Evolutionary conservation across 1,139 yeast species (phyloP).

Genomic region (Yamadazyma taylorii): DNA sequence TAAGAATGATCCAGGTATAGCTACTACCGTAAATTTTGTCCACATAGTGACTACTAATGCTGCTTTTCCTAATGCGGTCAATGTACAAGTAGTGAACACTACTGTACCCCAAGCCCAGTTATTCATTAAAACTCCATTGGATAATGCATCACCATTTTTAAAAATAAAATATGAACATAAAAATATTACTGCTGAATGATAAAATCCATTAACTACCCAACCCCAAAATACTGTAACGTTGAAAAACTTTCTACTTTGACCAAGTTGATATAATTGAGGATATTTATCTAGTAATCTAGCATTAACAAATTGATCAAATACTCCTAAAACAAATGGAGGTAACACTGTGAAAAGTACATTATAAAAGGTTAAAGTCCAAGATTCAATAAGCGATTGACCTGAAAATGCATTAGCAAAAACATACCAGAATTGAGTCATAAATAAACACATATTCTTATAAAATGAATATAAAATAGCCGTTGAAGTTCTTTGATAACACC

Average conservation of each 20-base stretch:
- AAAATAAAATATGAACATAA: conserved; percentile 72
- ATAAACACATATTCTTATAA: conserved; percentile 91
- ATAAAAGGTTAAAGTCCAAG: conserved; percentile 96
- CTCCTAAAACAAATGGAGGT: conserved; percentile 96
- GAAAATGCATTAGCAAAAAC: conserved; percentile 90
- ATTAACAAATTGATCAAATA: conserved; percentile 93
- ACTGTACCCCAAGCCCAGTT: conserved; percentile 98
- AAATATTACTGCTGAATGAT: conserved; percentile 85
- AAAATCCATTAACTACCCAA: conserved; percentile 95
- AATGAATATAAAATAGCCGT: conserved; percentile 92
- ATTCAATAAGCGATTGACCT: conserved; percentile 94
- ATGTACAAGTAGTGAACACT: conserved; percentile 79
- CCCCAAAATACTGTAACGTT: conserved; percentile 95
- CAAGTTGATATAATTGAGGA: conserved; percentile 89
- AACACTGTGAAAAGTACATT: conserved; percentile 93
- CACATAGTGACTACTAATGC: conserved; percentile 88
- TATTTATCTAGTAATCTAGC: conserved; percentile 87
- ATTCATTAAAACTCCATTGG: conserved; percentile 73
- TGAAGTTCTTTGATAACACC: conserved; percentile 95
- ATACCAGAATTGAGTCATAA: conserved; percentile 98
- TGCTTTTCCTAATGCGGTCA: conserved; percentile 93
- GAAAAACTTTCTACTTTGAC: conserved; percentile 85
- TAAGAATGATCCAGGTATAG: conserved; percentile 90
- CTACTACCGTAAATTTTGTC: conserved; percentile 90
- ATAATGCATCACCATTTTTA: conserved; percentile 62